Base-by-base conservation (phyloP, 805 yeast genomes). In the Candida easanensis region DNA sequence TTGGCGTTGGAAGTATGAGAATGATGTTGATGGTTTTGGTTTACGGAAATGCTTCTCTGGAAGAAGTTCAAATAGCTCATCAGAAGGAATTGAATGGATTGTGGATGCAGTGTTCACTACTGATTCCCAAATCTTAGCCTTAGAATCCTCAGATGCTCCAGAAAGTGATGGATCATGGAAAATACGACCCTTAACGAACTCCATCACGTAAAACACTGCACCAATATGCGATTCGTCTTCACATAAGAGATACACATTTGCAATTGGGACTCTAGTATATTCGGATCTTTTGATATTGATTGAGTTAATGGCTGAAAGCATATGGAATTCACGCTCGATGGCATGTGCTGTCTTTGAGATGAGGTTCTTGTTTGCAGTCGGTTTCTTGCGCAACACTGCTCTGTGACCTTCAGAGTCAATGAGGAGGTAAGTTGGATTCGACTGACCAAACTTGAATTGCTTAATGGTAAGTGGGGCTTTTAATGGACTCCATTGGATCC, bases 401-500 rank as follows among this genome's bases (percentile, higher is more conserved):
- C 66, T 61, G 22, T 56, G 61, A 1, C 68, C 68, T 5, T 48
- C 47, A 2, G 65, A 55, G 48, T 77, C 81, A 2, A 56, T 60
- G 20, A 79, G 42, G 22, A 75, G 68, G 54, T 78, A 80, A 1
- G 84, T 78, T 11, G 85, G 86, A 54, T 80, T 80, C 1, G 81
- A 74, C 57, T 80, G 86, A 14, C 86, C 86, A 56, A 74, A 77
- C 21, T 69, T 69, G 62, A 80, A 80, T 58, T 80, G 86, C 46
- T 70, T 63, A 33, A 77, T 56, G 48, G 50, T 13, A 61, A 60
- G 2, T 1, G 74, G 77, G 6, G 54, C 44, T 2, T 14, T 16
- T 8, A 50, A 44, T 0, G 56, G 58, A 19, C 48, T 49, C 63
- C 64, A 58, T 16, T 18, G 7, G 4, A 36, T 25, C 1, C 33